Conservation (phyloP, 2,329 filamentous ascomycete species). For the Amylocarpus encephaloides region DNA sequence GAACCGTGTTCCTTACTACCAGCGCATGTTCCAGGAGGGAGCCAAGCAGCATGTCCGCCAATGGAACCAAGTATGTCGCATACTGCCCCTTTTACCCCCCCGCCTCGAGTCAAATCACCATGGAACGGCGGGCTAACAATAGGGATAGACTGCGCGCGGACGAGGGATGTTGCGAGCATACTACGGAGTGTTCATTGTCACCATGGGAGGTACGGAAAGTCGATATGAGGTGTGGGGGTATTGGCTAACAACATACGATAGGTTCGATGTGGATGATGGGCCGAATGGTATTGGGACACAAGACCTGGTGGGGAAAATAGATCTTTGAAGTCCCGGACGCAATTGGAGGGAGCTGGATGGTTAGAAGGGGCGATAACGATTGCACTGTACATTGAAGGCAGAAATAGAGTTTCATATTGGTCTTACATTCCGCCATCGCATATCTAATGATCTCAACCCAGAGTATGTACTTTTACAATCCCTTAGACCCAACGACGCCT, state of each 20-base stretch:
- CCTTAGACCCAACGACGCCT: no score
- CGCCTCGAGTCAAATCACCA: no score
- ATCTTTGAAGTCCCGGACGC: background rate
- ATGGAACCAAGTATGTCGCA: constrained; percentile 67
- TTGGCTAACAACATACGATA: constrained; percentile 15
- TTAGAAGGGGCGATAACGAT: background rate
- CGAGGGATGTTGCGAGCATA: constrained; percentile 61
- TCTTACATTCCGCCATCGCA: background rate
- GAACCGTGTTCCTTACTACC: constrained; percentile 71
- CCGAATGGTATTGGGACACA: constrained; percentile 70
- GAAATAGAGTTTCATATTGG: constrained; percentile 18
- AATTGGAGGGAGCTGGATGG: background rate
- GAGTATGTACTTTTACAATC: no score
- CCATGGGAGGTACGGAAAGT: constrained; percentile 49
- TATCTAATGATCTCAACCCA: background rate
- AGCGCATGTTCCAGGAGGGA: constrained; percentile 68
- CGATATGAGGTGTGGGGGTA: background rate
- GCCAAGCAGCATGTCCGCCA: constrained; percentile 62
- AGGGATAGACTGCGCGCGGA: constrained; percentile 55
- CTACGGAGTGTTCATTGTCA: constrained; percentile 56
- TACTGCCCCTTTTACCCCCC: background rate
- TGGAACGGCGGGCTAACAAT: background rate
- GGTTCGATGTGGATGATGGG: constrained; percentile 62
- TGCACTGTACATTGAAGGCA: constrained; percentile 21
- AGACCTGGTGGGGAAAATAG: constrained; percentile 66